Conservation (phyloP, 2,329 filamentous ascomycete species). For the Diaporthe longicolla region DNA sequence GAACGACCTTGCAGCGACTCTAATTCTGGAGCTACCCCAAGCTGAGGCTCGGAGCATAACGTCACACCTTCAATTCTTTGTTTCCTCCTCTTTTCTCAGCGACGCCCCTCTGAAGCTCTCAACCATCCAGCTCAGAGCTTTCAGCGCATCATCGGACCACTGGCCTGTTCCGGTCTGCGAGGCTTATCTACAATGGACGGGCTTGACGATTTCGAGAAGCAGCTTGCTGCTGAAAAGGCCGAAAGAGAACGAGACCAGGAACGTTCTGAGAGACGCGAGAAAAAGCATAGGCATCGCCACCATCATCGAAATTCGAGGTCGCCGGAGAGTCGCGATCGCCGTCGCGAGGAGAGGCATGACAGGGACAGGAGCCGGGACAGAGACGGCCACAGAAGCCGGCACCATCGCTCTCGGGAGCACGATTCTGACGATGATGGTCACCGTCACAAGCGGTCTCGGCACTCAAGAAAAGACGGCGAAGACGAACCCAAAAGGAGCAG, state of each 20-base stretch:
- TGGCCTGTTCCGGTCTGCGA: not conserved
- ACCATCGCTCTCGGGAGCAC: constrained; percentile 62
- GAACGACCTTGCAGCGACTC: not conserved
- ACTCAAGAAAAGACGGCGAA: constrained; percentile 51
- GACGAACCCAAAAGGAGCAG: constrained; percentile 55
- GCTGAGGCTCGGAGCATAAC: constrained; percentile 20
- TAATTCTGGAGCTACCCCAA: constrained; percentile 21
- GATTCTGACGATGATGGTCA: constrained; percentile 49
- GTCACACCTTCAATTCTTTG: not conserved
- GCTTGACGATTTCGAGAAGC: constrained; percentile 55
- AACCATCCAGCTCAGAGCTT: not conserved
- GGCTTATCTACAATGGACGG: constrained; percentile 44
- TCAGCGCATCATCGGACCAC: not conserved
- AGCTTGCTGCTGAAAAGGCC: constrained; percentile 54
- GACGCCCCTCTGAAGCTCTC: not conserved
- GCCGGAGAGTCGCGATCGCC: constrained; percentile 47
- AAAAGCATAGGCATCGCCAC: constrained; percentile 49
- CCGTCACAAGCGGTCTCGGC: constrained; percentile 59
- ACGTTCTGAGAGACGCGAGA: constrained; percentile 48
- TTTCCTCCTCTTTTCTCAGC: not conserved
- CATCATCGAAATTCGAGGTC: constrained; percentile 50
- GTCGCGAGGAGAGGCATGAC: constrained; percentile 46
- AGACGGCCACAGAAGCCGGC: constrained; percentile 51
- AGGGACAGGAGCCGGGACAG: constrained; percentile 51
- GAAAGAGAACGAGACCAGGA: constrained; percentile 49